Conservation (phyloP, 441 rosid genomes). For the Populus trichocarpa region DNA sequence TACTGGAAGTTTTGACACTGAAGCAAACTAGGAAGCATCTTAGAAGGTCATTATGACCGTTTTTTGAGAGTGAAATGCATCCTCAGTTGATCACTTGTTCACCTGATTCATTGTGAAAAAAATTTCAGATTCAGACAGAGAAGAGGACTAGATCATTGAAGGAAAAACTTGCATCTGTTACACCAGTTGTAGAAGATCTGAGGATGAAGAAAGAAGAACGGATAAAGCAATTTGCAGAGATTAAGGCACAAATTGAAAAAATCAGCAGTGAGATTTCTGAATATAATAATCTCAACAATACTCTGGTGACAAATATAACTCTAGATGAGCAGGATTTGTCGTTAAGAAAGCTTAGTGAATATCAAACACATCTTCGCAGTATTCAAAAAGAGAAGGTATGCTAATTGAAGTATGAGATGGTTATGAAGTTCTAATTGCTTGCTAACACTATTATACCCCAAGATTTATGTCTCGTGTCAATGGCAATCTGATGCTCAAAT, state of each 20-base stretch:
- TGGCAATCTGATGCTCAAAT: not conserved
- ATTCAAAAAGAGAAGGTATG: slow-evolving; percentile 92
- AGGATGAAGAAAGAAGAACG: slow-evolving; percentile 79
- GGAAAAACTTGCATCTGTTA: slow-evolving; percentile 71
- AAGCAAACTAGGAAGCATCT: not conserved
- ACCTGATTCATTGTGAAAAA: slow-evolving; percentile 7
- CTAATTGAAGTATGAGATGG: not conserved
- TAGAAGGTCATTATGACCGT: not conserved
- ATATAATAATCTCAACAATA: slow-evolving; percentile 38
- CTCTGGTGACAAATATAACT: slow-evolving; percentile 37
- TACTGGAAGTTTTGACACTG: not conserved
- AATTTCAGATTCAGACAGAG: slow-evolving; percentile 50
- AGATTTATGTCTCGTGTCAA: not conserved
- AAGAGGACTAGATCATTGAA: slow-evolving; percentile 64
- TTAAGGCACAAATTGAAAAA: slow-evolving; percentile 74
- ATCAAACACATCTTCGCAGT: slow-evolving; percentile 68
- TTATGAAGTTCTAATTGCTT: not conserved
- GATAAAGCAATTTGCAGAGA: slow-evolving; percentile 69
- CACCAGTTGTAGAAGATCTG: slow-evolving; percentile 81
- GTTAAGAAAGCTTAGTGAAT: slow-evolving; percentile 74
- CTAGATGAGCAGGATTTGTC: slow-evolving; percentile 84
- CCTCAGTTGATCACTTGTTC: slow-evolving; percentile 11
- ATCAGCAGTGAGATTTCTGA: slow-evolving; percentile 84
- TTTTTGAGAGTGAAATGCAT: not conserved
- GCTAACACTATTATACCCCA: not conserved